These are phyloP conservation scores for Colletotrichum somersetense DNA, from an alignment of 2,329 filamentous ascomycete genomes.

Conservation along the genomic window DNA sequence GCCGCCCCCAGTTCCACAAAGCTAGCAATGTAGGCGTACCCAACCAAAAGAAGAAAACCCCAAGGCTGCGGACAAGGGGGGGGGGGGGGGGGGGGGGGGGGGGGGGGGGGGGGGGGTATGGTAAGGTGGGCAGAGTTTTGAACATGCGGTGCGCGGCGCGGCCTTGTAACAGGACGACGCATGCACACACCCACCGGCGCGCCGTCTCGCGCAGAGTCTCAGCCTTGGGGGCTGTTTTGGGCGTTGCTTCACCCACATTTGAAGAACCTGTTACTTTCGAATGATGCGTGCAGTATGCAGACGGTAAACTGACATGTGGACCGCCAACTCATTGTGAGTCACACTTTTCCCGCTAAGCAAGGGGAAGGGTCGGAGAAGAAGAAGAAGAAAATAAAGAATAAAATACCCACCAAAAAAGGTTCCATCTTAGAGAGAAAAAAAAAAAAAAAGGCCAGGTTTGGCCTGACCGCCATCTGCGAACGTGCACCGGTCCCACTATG, in stretches of 20 bases:
- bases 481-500: not conserved
- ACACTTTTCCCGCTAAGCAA: constrained; percentile 5
- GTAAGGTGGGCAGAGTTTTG: not conserved
- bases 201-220: constrained; percentile 7
- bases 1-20: constrained; percentile 1
- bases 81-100: not conserved
- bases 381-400: too few relatives aligned
- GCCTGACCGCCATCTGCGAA: constrained; percentile 34
- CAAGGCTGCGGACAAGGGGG: constrained; percentile 5
- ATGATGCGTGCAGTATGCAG: too few relatives aligned
- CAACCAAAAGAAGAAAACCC: not conserved
- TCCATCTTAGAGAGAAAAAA: not conserved
- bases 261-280: not conserved
- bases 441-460: not conserved
- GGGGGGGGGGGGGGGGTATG: not conserved
- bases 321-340: constrained; percentile 38
- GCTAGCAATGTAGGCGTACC: constrained; percentile 35
- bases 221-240: constrained; percentile 25
- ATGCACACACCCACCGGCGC: too few relatives aligned
- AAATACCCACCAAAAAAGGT: not conserved
- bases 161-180: not conserved
- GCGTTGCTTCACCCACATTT: not conserved
- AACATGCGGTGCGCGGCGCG: not conserved
- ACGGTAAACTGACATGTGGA: not conserved
- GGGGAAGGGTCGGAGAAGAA: not conserved